phyloP scores from a whole-genome alignment of 352 stramenopile genomes.

The Phytophthora cryptogea region DNA sequence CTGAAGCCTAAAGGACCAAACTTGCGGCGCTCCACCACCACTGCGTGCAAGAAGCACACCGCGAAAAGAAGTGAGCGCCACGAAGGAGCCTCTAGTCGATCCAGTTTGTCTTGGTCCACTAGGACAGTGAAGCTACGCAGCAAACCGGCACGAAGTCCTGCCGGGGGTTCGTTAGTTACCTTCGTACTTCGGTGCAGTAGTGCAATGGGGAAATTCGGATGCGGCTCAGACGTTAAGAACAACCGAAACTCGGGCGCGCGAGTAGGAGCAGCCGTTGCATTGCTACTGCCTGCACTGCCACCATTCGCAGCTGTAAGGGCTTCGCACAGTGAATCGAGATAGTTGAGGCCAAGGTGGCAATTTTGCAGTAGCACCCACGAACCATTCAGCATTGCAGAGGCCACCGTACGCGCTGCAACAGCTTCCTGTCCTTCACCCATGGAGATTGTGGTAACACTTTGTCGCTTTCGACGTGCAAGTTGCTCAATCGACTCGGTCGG shows the following conservation, averaged over 20 bases:
- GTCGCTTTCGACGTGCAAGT: slow-evolving; percentile 68
- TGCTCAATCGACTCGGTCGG: slow-evolving; percentile 77
- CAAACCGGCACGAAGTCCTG: slow-evolving; percentile 70
- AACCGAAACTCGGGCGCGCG: slow-evolving; percentile 61
- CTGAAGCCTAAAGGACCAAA: slow-evolving; percentile 76
- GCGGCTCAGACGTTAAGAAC: slow-evolving; percentile 76
- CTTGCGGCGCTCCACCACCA: slow-evolving; percentile 78
- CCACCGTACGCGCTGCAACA: slow-evolving; percentile 61
- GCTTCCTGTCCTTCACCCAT: slow-evolving; percentile 81
- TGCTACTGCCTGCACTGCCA: slow-evolving; percentile 11
- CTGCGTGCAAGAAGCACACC: slow-evolving; percentile 80
- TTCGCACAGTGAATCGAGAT: slow-evolving; percentile 70
- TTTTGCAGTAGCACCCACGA: slow-evolving; percentile 86
- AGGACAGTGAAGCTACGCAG: slow-evolving; percentile 74
- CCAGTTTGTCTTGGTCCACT: slow-evolving; percentile 81
- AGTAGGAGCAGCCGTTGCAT: not conserved
- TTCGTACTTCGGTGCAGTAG: slow-evolving; percentile 72
- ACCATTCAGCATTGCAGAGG: slow-evolving; percentile 65
- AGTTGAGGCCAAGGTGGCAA: slow-evolving; percentile 71
- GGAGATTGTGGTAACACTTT: slow-evolving; percentile 71
- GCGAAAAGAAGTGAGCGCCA: slow-evolving; percentile 75
- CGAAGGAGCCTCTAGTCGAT: slow-evolving; percentile 62
- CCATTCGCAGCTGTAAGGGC: slow-evolving; percentile 35
- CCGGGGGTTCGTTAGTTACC: slow-evolving; percentile 79
- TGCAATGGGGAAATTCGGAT: slow-evolving; percentile 64